Percentiles rank a stretch among this genome's conserved stretches.
These are phyloP conservation scores for Trichoderma sp. DNA, from an alignment of 2,329 filamentous ascomycete species.

Conservation along the genomic window DNA sequence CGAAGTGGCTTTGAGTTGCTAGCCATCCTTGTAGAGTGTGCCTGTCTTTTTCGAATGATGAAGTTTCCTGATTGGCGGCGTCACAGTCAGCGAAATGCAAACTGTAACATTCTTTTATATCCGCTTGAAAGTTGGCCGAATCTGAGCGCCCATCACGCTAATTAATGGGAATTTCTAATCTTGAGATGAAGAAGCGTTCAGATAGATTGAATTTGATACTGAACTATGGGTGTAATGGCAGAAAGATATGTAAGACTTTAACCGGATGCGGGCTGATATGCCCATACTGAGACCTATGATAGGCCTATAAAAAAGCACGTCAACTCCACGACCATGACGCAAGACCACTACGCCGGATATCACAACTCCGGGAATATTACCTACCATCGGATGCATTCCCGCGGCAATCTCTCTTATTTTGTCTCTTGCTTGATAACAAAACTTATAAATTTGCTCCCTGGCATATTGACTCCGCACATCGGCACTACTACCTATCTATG, in stretches of 20 bases:
- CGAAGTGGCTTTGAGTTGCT: slow-evolving; percentile 8
- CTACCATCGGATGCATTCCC: not conserved
- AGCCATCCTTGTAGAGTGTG: not conserved
- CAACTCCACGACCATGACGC: slow-evolving; percentile 19
- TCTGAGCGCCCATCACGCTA: not conserved
- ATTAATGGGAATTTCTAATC: not conserved
- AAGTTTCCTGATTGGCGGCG: not conserved
- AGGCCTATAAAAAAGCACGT: slow-evolving; percentile 20
- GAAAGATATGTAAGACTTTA: slow-evolving; percentile 6
- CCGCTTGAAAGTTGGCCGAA: not conserved
- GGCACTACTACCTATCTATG: not conserved
- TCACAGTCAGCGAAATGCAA: not conserved
- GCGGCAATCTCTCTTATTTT: not conserved
- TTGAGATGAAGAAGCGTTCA: not conserved
- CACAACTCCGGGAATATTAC: not conserved
- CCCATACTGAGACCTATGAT: not conserved
- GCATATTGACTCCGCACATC: not conserved
- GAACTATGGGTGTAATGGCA: not conserved
- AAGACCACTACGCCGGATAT: not conserved
- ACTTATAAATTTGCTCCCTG: not conserved
- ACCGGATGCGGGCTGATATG: not conserved
- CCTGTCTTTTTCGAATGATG: not conserved
- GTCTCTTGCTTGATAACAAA: not conserved
- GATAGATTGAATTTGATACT: not conserved
- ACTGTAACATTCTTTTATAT: not conserved